Base-by-base conservation (phyloP, 2,329 filamentous ascomycete species). In the Amesomyces nigricolor region DNA sequence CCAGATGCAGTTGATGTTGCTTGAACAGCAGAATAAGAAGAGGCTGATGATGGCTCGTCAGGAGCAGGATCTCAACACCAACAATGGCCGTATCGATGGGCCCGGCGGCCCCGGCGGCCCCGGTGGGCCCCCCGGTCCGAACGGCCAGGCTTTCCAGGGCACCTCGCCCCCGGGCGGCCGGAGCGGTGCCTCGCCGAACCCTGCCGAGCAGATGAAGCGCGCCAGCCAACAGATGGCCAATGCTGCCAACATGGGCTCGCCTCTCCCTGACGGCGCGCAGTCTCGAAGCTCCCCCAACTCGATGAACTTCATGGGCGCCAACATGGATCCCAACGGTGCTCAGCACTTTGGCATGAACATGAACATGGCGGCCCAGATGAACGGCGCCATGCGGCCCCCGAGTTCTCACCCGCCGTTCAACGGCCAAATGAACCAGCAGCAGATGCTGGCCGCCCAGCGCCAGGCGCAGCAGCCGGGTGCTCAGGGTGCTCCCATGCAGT, bases 1-100 rank as follows among this genome's bases (percentile, higher is more conserved):
- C 65, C 88, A 92, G 73, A 91, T 91, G 88, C 88, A 92, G 69
- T 73, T 92, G 67, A 92, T 91, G 88, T 73, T 91, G 48, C 78
- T 92, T 14, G 88, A 92, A 71, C 88, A 91, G 71, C 88, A 92
- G 72, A 92, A 92, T 65, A 92, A 91, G 77, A 91, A 91, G 72
- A 78, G 88, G 16, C 77, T 92, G 47, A 84, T 91, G 77, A 90
- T 91, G 87, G 88, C 88, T 38, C 83, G 88, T 16, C 87, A 86
- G 67, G 83, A 91, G 68, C 88, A 92, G 70, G 89, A 91, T 57
- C 78, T 74, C 49, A 74, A 75, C 57, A 74, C 75, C 40, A 74
- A 66, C 48, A 68, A 71, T 19, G 75, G 76, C 38, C 74, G 78
- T 61, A 77, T 70, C 49, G 80, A 78, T 22, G 76, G 76, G 30